Percentiles rank a stretch among this genome's conserved stretches.
These are phyloP conservation scores for Strobilomyces confusus DNA, from an alignment of 768 basidiomycete genomes.

Conservation along the genomic window DNA sequence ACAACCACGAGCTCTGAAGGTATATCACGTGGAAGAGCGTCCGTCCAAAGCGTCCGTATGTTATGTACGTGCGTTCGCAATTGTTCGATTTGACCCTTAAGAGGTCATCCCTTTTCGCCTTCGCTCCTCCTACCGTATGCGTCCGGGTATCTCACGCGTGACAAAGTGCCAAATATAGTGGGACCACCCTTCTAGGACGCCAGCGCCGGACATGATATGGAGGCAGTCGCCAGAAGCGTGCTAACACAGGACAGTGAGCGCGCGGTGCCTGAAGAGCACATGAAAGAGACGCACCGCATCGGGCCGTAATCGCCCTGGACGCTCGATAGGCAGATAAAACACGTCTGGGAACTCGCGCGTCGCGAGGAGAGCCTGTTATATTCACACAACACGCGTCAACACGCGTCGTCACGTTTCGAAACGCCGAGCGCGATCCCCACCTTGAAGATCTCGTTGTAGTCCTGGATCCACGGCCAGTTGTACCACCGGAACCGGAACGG, in stretches of 20 bases:
- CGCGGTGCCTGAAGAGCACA: neutral
- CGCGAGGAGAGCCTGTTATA: slow-evolving; percentile 39
- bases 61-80: neutral
- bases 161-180: slow-evolving; percentile 50
- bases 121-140: slow-evolving; percentile 16
- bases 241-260: slow-evolving; percentile 19
- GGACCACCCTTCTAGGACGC: slow-evolving; percentile 50
- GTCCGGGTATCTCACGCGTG: slow-evolving; percentile 33
- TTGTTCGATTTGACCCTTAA: neutral
- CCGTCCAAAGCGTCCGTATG: neutral
- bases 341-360: slow-evolving; percentile 48
- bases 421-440: slow-evolving; percentile 36
- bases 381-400: too few species aligned
- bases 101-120: neutral
- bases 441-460: slow-evolving; percentile 57
- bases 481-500: slow-evolving; percentile 49
- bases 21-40: neutral
- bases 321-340: slow-evolving; percentile 57
- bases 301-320: slow-evolving; percentile 57
- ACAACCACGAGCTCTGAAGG: neutral
- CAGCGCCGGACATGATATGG: slow-evolving; percentile 43
- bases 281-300: slow-evolving; percentile 48
- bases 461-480: slow-evolving; percentile 61
- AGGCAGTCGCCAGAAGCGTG: slow-evolving; percentile 44
- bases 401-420: too few species aligned